A percentile compares a stretch with the other conserved stretches of the same genome.
Evolutionary conservation across 2,329 filamentous ascomycete species (phyloP).

Genomic region (Ceratocystis alfenasii): DNA sequence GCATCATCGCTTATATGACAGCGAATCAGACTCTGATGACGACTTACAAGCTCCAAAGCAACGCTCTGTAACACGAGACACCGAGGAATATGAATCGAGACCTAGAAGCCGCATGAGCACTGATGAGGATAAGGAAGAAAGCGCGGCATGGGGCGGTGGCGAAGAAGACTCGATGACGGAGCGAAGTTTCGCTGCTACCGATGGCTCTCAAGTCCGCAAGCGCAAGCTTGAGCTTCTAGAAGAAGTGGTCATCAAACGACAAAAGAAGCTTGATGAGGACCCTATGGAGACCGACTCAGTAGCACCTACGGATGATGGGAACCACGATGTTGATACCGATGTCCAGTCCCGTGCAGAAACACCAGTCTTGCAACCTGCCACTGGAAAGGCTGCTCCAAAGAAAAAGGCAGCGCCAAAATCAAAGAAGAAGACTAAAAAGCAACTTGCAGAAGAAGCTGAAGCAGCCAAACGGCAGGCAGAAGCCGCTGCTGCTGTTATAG

Average conservation of each 20-base stretch:
- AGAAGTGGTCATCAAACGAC: constrained; percentile 56
- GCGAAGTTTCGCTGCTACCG: constrained; percentile 54
- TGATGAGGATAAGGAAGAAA: constrained; percentile 47
- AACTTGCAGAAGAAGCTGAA: constrained; percentile 56
- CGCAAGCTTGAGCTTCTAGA: constrained; percentile 50
- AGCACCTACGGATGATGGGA: constrained; percentile 35
- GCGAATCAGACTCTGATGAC: constrained; percentile 73
- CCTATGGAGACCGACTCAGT: constrained; percentile 55
- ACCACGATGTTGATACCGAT: constrained; percentile 36
- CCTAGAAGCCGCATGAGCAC: constrained; percentile 63
- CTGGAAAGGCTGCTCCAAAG: constrained; percentile 45
- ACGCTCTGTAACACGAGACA: constrained; percentile 54
- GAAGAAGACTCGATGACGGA: constrained; percentile 62
- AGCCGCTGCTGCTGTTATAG: constrained; percentile 5
- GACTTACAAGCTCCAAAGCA: constrained; percentile 47
- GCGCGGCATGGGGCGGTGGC: constrained; percentile 36
- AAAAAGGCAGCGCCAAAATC: constrained; percentile 36
- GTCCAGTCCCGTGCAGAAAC: constrained; percentile 37
- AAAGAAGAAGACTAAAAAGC: constrained; percentile 70
- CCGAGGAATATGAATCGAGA: constrained; percentile 74
- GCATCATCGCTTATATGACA: constrained; percentile 48
- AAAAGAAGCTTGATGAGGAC: constrained; percentile 69
- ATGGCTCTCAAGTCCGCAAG: constrained; percentile 46
- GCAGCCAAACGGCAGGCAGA: constrained; percentile 38
- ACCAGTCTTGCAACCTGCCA: constrained; percentile 30